Conservation (phyloP, 78 protist genomes). For the Andalucia godoyi region DNA sequence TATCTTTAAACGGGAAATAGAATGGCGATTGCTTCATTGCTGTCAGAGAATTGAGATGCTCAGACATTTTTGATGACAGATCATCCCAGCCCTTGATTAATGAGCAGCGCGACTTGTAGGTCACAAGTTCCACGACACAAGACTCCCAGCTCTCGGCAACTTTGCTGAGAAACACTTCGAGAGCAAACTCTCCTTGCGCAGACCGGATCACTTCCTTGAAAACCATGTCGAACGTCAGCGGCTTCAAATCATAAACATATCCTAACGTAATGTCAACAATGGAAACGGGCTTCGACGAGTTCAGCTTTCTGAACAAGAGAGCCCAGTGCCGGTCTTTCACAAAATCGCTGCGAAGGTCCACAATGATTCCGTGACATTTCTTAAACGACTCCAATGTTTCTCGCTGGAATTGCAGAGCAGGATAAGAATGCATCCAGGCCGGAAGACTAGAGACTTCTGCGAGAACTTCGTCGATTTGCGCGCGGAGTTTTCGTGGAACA, state of each 20-base stretch:
- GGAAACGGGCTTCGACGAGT: not conserved
- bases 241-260: conserved; percentile 61
- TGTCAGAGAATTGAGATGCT: conserved; percentile 42
- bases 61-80: conserved; percentile 56
- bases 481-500: conserved; percentile 31
- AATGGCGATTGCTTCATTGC: conserved; percentile 90
- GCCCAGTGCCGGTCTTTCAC: conserved; percentile 10
- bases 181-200: conserved; percentile 93
- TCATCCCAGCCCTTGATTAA: conserved; percentile 93
- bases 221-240: conserved; percentile 39
- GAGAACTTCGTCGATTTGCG: conserved; percentile 31
- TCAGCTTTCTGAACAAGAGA: not conserved
- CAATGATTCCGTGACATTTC: not conserved
- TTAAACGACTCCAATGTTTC: conserved; percentile 7
- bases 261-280: conserved; percentile 64
- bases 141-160: conserved; percentile 75
- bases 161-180: conserved; percentile 78
- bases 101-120: conserved; percentile 51
- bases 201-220: conserved; percentile 63
- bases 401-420: conserved; percentile 54
- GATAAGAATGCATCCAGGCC: conserved; percentile 53
- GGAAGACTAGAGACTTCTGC: conserved; percentile 52
- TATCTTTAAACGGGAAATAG: conserved; percentile 76
- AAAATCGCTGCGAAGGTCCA: conserved; percentile 15
- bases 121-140: conserved; percentile 62